Evolutionary conservation across 768 basidiomycete genomes (phyloP).

Genomic region (Panus rudis): DNA sequence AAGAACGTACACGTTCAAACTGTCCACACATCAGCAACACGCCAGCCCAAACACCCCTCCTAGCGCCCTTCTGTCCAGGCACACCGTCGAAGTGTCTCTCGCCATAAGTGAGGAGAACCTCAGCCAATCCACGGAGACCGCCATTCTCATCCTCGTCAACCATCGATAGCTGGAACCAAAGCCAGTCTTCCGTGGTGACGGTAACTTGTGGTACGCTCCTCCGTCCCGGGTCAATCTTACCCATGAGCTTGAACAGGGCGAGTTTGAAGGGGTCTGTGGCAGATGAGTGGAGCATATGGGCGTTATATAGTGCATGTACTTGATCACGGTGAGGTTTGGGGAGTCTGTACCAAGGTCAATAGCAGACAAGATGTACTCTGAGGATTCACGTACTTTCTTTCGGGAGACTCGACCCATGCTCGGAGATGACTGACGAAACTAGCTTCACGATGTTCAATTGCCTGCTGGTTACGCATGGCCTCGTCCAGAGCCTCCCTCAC

Average conservation of each 20-base stretch:
- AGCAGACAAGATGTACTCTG: slow-evolving; percentile 6
- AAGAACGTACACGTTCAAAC: slow-evolving; percentile 72
- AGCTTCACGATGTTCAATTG: slow-evolving; percentile 70
- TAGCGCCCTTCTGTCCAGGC: slow-evolving; percentile 48
- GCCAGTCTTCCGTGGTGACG: slow-evolving; percentile 93
- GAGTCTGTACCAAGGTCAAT: slow-evolving; percentile 33
- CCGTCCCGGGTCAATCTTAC: slow-evolving; percentile 77
- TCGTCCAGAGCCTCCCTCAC: slow-evolving; percentile 74
- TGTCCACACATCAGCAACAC: slow-evolving; percentile 88
- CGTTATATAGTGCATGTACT: slow-evolving; percentile 72
- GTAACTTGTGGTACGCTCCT: slow-evolving; percentile 81
- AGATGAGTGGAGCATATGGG: slow-evolving; percentile 84
- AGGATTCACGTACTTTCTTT: slow-evolving; percentile 51
- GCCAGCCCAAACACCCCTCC: slow-evolving; percentile 69
- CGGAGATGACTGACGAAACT: slow-evolving; percentile 80
- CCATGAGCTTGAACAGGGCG: slow-evolving; percentile 92
- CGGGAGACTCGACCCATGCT: slow-evolving; percentile 75
- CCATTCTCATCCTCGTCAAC: slow-evolving; percentile 79
- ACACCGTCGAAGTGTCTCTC: slow-evolving; percentile 77
- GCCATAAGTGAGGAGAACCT: slow-evolving; percentile 71
- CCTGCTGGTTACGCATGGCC: slow-evolving; percentile 59
- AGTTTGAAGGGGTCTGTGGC: slow-evolving; percentile 94
- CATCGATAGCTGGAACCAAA: slow-evolving; percentile 95
- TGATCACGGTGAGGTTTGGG: slow-evolving; percentile 74
- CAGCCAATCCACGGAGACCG: slow-evolving; percentile 65